A percentile compares a stretch with the other conserved stretches of the same genome.
Conservation (phyloP, 2,329 filamentous ascomycete genomes). For the Immersiporthe knoxdaviesiana region DNA sequence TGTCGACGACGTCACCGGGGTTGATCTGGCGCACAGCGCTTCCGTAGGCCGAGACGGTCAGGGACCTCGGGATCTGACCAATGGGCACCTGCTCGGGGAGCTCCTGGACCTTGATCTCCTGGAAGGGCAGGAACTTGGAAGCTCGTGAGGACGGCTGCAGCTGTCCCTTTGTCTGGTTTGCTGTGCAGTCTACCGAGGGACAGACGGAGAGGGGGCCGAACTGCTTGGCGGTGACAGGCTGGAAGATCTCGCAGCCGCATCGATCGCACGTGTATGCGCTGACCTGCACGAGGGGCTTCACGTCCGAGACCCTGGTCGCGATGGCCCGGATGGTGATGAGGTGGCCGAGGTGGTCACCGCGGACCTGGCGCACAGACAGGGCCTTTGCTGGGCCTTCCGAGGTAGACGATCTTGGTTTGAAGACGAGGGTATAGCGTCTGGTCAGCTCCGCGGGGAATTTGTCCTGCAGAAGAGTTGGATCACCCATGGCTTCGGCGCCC, state of each 20-base stretch:
- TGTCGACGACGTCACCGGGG: slow-evolving; percentile 91
- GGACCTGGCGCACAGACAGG: slow-evolving; percentile 89
- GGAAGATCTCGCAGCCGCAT: slow-evolving; percentile 96
- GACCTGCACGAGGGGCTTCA: slow-evolving; percentile 96
- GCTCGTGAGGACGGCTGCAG: slow-evolving; percentile 93
- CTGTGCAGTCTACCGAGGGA: slow-evolving; percentile 85
- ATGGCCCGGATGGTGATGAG: slow-evolving; percentile 95
- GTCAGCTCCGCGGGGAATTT: slow-evolving; percentile 92
- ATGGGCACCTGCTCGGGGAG: slow-evolving; percentile 99
- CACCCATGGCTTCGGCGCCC: slow-evolving; percentile 66
- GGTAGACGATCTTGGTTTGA: slow-evolving; percentile 84
- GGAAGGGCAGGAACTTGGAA: slow-evolving; percentile 95
- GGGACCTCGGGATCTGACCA: slow-evolving; percentile 89
- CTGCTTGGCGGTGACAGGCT: slow-evolving; percentile 88
- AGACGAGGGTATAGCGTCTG: slow-evolving; percentile 91
- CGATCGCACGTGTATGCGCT: slow-evolving; percentile 98
- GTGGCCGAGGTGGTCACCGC: slow-evolving; percentile 88
- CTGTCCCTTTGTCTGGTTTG: slow-evolving; percentile 90
- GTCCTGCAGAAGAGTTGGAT: slow-evolving; percentile 68
- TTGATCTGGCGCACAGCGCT: slow-evolving; percentile 84
- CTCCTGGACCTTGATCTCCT: slow-evolving; percentile 98
- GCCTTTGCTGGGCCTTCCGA: slow-evolving; percentile 65
- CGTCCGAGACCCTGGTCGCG: slow-evolving; percentile 91
- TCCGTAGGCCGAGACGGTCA: slow-evolving; percentile 89
- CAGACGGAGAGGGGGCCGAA: slow-evolving; percentile 87